These are phyloP conservation scores for Colletotrichum eleusines DNA, from an alignment of 2,329 filamentous ascomycete species.

Conservation along the genomic window DNA sequence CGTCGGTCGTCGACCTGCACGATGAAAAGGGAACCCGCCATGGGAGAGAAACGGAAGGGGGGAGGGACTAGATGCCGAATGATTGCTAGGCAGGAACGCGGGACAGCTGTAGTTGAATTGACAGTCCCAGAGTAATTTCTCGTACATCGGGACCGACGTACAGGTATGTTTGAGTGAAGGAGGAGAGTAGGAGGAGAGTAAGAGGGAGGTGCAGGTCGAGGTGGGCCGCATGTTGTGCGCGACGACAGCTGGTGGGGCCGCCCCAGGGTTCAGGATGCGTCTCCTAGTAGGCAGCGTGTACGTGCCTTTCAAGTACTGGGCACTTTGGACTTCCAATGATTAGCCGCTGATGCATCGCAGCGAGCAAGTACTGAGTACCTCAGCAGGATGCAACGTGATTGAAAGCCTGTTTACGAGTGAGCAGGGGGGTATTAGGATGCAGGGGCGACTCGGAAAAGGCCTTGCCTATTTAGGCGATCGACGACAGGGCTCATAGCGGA, in stretches of 20 bases:
- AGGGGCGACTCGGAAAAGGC: conserved; percentile 13
- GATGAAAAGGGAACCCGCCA: conserved; percentile 14
- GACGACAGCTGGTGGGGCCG: background rate
- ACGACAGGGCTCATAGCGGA: conserved; percentile 15
- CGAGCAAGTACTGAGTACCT: too few species aligned
- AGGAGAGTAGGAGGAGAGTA: too few species aligned
- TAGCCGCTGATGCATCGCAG: too few species aligned
- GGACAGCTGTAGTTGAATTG: background rate
- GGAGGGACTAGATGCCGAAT: background rate
- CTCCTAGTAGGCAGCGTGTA: too few species aligned
- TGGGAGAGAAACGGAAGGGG: background rate
- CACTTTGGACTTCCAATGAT: too few species aligned
- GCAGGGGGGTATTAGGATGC: background rate
- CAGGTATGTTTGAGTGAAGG: too few species aligned
- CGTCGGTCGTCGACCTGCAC: background rate
- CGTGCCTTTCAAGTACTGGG: too few species aligned
- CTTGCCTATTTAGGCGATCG: conserved; percentile 27
- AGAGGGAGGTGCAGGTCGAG: background rate
- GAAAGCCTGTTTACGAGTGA: too few species aligned
- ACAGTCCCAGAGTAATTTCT: background rate
- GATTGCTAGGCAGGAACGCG: background rate
- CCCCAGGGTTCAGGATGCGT: conserved; percentile 24
- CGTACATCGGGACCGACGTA: background rate
- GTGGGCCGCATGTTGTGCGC: conserved; percentile 4
- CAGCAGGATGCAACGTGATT: too few species aligned